These are phyloP conservation scores for Solanum ossicruentum DNA, from an alignment of 257 asterid species.

Conservation along the genomic window DNA sequence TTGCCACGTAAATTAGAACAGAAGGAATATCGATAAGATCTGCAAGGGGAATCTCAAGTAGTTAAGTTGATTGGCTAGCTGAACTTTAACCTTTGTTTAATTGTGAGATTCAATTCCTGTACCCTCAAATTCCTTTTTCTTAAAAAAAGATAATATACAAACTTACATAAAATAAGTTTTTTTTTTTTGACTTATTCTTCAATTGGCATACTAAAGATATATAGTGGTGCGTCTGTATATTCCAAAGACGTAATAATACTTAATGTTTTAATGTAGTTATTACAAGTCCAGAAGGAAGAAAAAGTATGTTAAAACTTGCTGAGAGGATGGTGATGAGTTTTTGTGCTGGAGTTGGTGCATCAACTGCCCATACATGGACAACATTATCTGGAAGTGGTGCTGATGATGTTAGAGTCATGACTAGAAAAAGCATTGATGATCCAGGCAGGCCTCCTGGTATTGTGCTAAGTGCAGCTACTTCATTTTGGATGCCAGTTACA, in stretches of 20 bases:
- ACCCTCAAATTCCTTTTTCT: no score
- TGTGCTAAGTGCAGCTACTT: conserved; percentile 51
- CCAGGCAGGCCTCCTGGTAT: conserved; percentile 56
- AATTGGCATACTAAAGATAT: neutral
- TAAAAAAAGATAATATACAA: no score
- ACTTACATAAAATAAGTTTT: no score
- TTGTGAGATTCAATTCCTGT: no score
- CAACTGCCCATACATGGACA: conserved; percentile 51
- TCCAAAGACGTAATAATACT: neutral
- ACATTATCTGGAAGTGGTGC: conserved; percentile 37
- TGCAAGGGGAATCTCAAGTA: no score
- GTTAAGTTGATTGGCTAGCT: no score
- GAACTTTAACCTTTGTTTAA: no score
- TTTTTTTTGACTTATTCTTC: no score
- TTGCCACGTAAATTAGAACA: no score
- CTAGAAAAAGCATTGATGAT: conserved; percentile 41
- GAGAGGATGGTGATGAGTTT: conserved; percentile 54
- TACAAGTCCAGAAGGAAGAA: conserved; percentile 34
- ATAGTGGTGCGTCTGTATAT: neutral
- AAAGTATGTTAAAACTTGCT: conserved; percentile 38
- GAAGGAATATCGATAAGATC: no score
- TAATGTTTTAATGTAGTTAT: conserved; percentile 13
- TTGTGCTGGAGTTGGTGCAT: conserved; percentile 47
- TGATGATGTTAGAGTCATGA: conserved; percentile 50
- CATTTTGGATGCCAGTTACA: conserved; percentile 47